Conservation (phyloP, 305 asterid genomes). For the Withania somnifera region DNA sequence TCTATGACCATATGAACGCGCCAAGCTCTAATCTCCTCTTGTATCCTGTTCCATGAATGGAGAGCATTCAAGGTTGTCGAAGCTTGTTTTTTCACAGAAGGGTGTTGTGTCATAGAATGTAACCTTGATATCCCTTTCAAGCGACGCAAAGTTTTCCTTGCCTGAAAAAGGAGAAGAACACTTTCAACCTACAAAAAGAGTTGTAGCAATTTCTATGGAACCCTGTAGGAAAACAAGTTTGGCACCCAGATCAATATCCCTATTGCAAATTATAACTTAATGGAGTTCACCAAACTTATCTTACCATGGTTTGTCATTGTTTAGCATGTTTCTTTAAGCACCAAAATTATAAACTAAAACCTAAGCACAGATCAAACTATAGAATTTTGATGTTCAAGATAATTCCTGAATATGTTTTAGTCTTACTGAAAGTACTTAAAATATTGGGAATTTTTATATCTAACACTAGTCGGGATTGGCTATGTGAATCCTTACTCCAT, state of each 20-base stretch:
- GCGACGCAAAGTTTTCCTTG: slow-evolving; percentile 41
- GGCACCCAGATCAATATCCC: background rate
- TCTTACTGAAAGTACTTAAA: too few relatives aligned
- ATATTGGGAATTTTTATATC: too few relatives aligned
- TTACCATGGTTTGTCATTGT: background rate
- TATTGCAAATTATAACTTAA: background rate
- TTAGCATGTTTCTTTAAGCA: too few relatives aligned
- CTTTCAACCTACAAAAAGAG: background rate
- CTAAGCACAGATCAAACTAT: too few relatives aligned
- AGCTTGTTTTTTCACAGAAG: slow-evolving; percentile 66
- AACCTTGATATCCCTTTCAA: slow-evolving; percentile 47
- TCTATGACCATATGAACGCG: slow-evolving; percentile 64
- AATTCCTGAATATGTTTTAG: too few relatives aligned
- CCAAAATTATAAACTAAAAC: too few relatives aligned
- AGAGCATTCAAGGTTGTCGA: slow-evolving; percentile 46
- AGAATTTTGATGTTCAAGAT: too few relatives aligned
- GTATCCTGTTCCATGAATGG: slow-evolving; percentile 76
- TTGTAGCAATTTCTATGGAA: background rate
- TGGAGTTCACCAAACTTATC: background rate
- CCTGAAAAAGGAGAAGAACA: slow-evolving; percentile 32
- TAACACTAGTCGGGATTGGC: too few relatives aligned
- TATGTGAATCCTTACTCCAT: too few relatives aligned
- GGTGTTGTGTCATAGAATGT: slow-evolving; percentile 37
- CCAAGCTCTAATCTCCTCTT: slow-evolving; percentile 57
- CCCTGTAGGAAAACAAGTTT: background rate